Conservation (phyloP, 192 early-diverging fungal species). For the Umbelopsis ramanniana region DNA sequence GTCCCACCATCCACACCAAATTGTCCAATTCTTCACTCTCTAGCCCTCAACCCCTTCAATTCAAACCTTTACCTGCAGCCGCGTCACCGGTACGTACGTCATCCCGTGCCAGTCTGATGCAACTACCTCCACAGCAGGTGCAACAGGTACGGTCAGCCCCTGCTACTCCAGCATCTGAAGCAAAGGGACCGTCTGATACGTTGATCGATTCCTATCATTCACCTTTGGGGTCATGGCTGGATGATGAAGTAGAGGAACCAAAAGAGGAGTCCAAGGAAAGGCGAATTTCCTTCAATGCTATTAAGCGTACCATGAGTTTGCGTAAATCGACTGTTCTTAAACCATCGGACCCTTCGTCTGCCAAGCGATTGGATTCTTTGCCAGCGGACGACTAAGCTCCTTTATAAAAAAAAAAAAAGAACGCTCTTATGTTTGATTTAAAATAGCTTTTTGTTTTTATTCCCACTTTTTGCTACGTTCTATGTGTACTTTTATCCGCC, state of each 20-base stretch:
- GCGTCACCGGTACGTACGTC: slow-evolving; percentile 13
- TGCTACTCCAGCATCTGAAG: not conserved
- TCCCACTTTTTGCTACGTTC: too few species aligned
- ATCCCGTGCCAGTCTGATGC: slow-evolving; percentile 7
- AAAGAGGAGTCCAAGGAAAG: slow-evolving; percentile 10
- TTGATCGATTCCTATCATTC: not conserved
- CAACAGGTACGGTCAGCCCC: not conserved
- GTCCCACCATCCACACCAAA: slow-evolving; percentile 2
- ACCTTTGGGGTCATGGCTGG: slow-evolving; percentile 5
- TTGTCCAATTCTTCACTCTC: not conserved
- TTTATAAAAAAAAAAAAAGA: too few species aligned
- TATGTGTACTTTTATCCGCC: not conserved
- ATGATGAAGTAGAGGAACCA: not conserved
- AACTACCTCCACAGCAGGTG: not conserved
- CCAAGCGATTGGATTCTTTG: not conserved
- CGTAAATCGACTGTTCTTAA: not conserved
- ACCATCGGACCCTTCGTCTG: not conserved
- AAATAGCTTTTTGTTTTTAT: not conserved
- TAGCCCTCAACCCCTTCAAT: not conserved
- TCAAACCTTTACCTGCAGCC: slow-evolving; percentile 1
- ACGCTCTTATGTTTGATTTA: too few species aligned
- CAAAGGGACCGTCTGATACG: not conserved
- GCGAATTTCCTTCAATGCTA: not conserved
- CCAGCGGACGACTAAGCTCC: not conserved
- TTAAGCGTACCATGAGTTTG: slow-evolving; percentile 12